Percentiles rank a stretch among this genome's conserved stretches.
phyloP scores from a whole-genome alignment of 148 eudicot genomes.

The Vaccinium myrtillus region DNA sequence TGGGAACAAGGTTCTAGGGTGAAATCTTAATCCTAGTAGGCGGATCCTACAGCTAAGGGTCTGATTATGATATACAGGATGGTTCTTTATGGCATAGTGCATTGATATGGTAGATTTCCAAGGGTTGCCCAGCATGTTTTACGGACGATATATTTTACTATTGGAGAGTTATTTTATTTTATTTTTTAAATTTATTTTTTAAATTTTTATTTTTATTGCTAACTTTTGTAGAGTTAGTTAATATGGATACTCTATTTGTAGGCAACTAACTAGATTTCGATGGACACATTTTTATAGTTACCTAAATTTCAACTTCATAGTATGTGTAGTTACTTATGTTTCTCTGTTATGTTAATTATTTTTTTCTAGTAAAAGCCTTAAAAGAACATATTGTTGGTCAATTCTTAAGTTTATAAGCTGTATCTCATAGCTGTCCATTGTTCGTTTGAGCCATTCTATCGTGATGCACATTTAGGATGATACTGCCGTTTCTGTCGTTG shows the following conservation, averaged over 20 bases:
- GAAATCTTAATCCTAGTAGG: neutral
- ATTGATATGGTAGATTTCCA: neutral
- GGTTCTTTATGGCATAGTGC: neutral
- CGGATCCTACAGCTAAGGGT: neutral
- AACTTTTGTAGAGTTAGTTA: neutral
- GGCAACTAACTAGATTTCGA: neutral
- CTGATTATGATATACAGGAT: no score
- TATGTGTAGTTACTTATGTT: neutral
- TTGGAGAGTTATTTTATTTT: no score
- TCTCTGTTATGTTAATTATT: neutral
- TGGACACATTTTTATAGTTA: neutral
- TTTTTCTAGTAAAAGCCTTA: no score
- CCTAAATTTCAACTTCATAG: neutral
- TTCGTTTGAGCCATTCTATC: neutral
- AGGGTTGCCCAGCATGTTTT: neutral
- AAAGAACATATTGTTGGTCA: no score
- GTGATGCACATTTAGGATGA: neutral
- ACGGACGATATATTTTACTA: neutral
- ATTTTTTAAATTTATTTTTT: no score
- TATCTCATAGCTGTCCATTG: neutral
- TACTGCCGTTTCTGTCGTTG: neutral
- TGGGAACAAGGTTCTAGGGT: neutral
- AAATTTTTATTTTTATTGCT: no score
- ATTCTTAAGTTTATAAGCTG: neutral
- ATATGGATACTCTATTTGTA: neutral